Base-by-base conservation (phyloP, 768 basidiomycete genomes). In the Lactarius indigo region DNA sequence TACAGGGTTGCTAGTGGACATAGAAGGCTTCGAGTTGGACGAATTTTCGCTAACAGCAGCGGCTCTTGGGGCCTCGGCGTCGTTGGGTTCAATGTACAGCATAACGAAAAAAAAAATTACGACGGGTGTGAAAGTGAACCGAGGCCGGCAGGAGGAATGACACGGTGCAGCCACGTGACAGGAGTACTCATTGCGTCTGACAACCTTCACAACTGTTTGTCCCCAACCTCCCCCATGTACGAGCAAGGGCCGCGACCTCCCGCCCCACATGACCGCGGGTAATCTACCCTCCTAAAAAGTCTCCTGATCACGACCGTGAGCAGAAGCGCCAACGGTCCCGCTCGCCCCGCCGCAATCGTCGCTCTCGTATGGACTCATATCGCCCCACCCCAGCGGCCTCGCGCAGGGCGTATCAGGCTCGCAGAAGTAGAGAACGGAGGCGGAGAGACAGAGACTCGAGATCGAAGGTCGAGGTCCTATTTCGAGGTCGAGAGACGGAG, bases 401-500 rank as follows among this genome's bases (percentile, higher is more conserved):
- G 5, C 62, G 58, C 33, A 47, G 66, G 58, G 66, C 66, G 18
- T 64, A 68, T 50, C 66, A 42, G 31, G 66, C 66, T 47, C 66
- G 66, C 52, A 35, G 62, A 42, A 68, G 66, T 42, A 68, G 66
- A 59, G 66, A 68, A 23, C 62, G 28, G 41, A 63, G 6, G n/a
- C 31, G 41, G n/a, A 59, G 41, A 17, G 66, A 67, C 12, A 37
- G 57, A 31, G 52, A 60, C 39, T 64, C 66, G 41, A 63, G 63
- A 68, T 68, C 66, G 41, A 64, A 64, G 66, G 61, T 65, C 68
- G 13, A 23, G 64, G 61, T 70, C 68, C 12, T n/a, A 57, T 20
- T 69, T 74, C 74, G 58, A 75, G 69, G 64, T 82, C 81, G 13
- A 77, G 76, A 52, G 74, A 75, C n/a, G 70, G 73, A 67, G 77